phyloP scores from a whole-genome alignment of 176 grass and related monocot genomes.

The Melocanna baccifera region DNA sequence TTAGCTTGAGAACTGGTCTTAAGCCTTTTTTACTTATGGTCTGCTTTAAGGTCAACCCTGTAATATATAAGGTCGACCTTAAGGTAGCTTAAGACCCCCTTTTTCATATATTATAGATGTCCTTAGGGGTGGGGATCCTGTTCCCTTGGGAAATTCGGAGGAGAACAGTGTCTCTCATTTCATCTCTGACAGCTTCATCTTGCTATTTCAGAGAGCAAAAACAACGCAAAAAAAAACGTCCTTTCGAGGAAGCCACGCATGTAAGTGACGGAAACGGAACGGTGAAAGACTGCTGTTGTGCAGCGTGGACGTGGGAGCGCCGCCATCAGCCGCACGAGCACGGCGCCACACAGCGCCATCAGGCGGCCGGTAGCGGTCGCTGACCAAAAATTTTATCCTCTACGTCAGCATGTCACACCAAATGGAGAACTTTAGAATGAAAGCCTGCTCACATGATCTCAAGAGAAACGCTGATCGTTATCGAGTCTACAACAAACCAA shows the following conservation, averaged over 20 bases:
- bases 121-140: too few species aligned
- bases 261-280: not conserved
- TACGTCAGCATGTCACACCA: constrained; percentile 15
- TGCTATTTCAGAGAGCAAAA: not conserved
- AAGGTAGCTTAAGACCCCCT: too few species aligned
- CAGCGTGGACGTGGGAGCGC: not conserved
- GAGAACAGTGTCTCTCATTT: too few species aligned
- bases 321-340: constrained; percentile 13
- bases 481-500: not conserved
- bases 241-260: not conserved
- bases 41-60: too few species aligned
- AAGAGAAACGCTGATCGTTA: not conserved
- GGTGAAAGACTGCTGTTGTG: not conserved
- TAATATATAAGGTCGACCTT: too few species aligned
- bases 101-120: too few species aligned
- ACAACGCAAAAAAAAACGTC: not conserved
- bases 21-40: too few species aligned
- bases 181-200: too few species aligned
- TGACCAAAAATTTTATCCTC: constrained; percentile 23
- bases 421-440: not conserved
- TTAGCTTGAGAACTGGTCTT: too few species aligned
- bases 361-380: constrained; percentile 12
- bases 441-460: not conserved
- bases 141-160: too few species aligned
- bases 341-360: not conserved